A percentile compares a stretch with the other conserved stretches of the same genome.
These are phyloP conservation scores for Wickerhamiella azyma DNA, from an alignment of 805 yeast species.

Conservation along the genomic window DNA sequence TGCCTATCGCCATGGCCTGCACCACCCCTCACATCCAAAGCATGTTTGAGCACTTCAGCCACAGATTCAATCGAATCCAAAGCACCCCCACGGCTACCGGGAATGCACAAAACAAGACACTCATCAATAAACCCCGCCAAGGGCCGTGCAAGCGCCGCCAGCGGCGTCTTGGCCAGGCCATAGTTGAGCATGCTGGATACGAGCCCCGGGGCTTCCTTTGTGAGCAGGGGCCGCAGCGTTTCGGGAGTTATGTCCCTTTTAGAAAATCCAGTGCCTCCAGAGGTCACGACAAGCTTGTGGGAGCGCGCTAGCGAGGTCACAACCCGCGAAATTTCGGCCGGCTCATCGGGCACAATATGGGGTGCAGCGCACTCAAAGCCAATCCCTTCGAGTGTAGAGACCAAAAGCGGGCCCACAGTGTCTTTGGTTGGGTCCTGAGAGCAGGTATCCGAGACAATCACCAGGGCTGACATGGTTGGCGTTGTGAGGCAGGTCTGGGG, in stretches of 20 bases:
- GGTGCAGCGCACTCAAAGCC: conserved; percentile 9
- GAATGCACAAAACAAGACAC: conserved; percentile 33
- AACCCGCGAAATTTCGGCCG: conserved; percentile 22
- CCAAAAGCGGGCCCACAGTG: conserved; percentile 21
- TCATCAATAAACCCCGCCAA: conserved; percentile 32
- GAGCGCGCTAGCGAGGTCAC: conserved; percentile 22
- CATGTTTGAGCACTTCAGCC: conserved; percentile 31
- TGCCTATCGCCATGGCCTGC: neutral
- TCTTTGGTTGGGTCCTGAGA: conserved; percentile 25
- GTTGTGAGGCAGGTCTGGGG: too few relatives aligned
- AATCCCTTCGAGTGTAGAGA: too few relatives aligned
- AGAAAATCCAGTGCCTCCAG: conserved; percentile 44
- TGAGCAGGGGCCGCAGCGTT: conserved; percentile 32
- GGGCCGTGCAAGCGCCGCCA: conserved; percentile 38
- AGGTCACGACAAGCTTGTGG: conserved; percentile 28
- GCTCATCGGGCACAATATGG: conserved; percentile 29
- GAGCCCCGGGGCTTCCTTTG: conserved; percentile 36
- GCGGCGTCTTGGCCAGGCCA: conserved; percentile 34
- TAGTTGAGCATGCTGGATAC: conserved; percentile 34
- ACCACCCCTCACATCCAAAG: conserved; percentile 20
- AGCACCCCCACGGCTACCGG: conserved; percentile 41
- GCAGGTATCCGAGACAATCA: conserved; percentile 34
- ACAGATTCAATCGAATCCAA: conserved; percentile 33
- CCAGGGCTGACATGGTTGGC: conserved; percentile 21
- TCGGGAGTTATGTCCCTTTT: conserved; percentile 38